A percentile compares a stretch with the other conserved stretches of the same genome.
Evolutionary conservation across 108 stramenopile species (phyloP).

Genomic region (Fragilaria radians): DNA sequence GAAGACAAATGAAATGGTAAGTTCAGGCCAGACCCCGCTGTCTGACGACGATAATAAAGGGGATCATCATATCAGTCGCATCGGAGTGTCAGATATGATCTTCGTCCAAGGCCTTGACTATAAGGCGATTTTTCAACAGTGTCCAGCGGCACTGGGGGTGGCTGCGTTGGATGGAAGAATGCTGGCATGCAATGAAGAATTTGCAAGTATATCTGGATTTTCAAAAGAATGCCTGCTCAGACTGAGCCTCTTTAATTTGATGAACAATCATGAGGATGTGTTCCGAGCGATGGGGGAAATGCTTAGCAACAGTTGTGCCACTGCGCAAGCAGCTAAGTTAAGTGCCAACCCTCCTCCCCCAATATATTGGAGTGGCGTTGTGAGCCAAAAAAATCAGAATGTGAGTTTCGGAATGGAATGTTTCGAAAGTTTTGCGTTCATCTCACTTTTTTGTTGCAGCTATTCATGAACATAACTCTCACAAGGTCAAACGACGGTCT

Average conservation of each 20-base stretch:
- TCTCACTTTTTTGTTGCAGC: neutral
- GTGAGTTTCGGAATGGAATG: neutral
- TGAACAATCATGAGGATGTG: conserved; percentile 71
- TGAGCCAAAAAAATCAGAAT: conserved; percentile 17
- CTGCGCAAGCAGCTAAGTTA: neutral
- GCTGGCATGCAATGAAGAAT: conserved; percentile 71
- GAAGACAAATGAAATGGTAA: conserved; percentile 48
- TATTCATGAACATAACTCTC: conserved; percentile 52
- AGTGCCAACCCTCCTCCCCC: neutral
- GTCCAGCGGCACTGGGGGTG: conserved; percentile 65
- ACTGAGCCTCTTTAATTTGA: conserved; percentile 55
- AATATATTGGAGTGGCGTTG: conserved; percentile 46
- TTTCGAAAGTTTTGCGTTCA: neutral
- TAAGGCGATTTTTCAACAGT: conserved; percentile 57
- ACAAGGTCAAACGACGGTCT: conserved; percentile 52
- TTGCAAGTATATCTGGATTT: conserved; percentile 44
- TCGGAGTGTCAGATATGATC: conserved; percentile 47
- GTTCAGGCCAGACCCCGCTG: conserved; percentile 2
- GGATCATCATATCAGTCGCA: neutral
- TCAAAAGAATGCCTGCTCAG: conserved; percentile 31
- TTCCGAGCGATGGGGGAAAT: conserved; percentile 79
- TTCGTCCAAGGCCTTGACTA: conserved; percentile 78
- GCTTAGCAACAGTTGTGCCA: conserved; percentile 17
- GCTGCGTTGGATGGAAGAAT: conserved; percentile 78
- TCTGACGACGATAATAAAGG: neutral